A percentile compares a stretch with the other conserved stretches of the same genome.
Evolutionary conservation across 2,329 filamentous ascomycete species (phyloP).

Genomic region (Orbilia ellipsospora): DNA sequence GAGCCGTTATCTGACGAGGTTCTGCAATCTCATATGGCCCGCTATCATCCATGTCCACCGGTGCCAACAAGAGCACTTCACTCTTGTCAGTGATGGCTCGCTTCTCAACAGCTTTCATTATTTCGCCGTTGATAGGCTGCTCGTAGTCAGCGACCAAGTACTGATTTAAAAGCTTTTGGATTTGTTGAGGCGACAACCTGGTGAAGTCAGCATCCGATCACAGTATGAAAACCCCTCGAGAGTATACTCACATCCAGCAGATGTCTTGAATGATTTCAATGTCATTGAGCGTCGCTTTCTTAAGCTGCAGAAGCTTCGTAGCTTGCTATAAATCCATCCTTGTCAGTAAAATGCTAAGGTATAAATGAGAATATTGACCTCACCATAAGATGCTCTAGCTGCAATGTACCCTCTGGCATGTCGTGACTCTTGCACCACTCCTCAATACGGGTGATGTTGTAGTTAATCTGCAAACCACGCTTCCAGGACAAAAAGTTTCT

Average conservation of each 20-base stretch:
- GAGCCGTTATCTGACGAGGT: slow-evolving; percentile 90
- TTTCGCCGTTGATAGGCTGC: slow-evolving; percentile 98
- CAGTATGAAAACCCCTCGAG: not conserved
- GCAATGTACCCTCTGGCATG: slow-evolving; percentile 97
- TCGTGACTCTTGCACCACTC: slow-evolving; percentile 99
- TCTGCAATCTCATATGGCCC: slow-evolving; percentile 99
- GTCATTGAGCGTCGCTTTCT: slow-evolving; percentile 98
- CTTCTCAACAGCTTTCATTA: slow-evolving; percentile 99
- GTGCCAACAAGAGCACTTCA: slow-evolving; percentile 82
- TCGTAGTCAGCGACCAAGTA: slow-evolving; percentile 99
- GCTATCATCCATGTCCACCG: slow-evolving; percentile 98
- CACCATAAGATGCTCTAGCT: slow-evolving; percentile 98
- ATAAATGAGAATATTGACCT: slow-evolving; percentile 58
- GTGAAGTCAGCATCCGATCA: slow-evolving; percentile 12
- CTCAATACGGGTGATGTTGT: slow-evolving; percentile 99
- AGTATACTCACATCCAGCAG: slow-evolving; percentile 88
- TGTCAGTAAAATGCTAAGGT: slow-evolving; percentile 54
- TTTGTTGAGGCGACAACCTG: slow-evolving; percentile 97
- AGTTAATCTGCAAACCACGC: slow-evolving; percentile 98
- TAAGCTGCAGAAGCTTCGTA: slow-evolving; percentile 95
- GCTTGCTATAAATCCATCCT: slow-evolving; percentile 75
- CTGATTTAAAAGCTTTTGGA: slow-evolving; percentile 98
- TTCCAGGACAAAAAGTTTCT: slow-evolving; percentile 99
- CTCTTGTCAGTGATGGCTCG: slow-evolving; percentile 93
- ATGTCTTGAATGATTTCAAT: slow-evolving; percentile 99